These are phyloP conservation scores for Aurifilum marmelostoma DNA, from an alignment of 2,329 filamentous ascomycete genomes.

Conservation along the genomic window DNA sequence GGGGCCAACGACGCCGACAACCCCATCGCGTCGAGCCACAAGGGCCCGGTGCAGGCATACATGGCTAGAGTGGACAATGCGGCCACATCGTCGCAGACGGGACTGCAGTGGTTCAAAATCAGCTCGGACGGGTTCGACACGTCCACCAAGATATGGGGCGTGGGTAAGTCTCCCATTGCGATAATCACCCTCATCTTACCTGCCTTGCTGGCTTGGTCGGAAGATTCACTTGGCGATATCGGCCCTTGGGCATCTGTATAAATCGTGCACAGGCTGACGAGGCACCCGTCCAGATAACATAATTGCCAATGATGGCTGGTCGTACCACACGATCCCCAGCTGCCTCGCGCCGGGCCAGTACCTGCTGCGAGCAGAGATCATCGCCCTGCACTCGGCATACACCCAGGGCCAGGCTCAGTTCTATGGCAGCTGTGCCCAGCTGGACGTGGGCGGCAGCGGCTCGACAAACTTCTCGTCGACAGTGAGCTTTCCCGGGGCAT, in stretches of 20 bases:
- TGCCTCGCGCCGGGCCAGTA: slow-evolving; percentile 58
- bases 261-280: not conserved
- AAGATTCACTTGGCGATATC: too few relatives aligned
- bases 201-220: not conserved
- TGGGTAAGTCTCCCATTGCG: slow-evolving; percentile 31
- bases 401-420: slow-evolving; percentile 44
- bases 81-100: slow-evolving; percentile 44
- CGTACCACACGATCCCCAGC: slow-evolving; percentile 52
- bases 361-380: slow-evolving; percentile 57
- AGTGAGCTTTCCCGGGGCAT: slow-evolving; percentile 51
- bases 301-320: slow-evolving; percentile 48
- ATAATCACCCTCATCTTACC: not conserved
- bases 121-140: slow-evolving; percentile 52
- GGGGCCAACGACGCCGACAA: slow-evolving; percentile 53
- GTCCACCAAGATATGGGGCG: slow-evolving; percentile 50
- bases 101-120: slow-evolving; percentile 59
- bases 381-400: slow-evolving; percentile 55
- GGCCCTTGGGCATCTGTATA: not conserved
- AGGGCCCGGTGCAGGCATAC: slow-evolving; percentile 58
- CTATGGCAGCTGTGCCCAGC: slow-evolving; percentile 49
- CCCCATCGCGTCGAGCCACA: slow-evolving; percentile 58
- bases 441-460: slow-evolving; percentile 45
- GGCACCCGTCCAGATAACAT: slow-evolving; percentile 40
- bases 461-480: slow-evolving; percentile 39
- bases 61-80: slow-evolving; percentile 57